These are phyloP conservation scores for Antarctomyces pellizariae DNA, from an alignment of 495 filamentous ascomycete species.

Conservation along the genomic window DNA sequence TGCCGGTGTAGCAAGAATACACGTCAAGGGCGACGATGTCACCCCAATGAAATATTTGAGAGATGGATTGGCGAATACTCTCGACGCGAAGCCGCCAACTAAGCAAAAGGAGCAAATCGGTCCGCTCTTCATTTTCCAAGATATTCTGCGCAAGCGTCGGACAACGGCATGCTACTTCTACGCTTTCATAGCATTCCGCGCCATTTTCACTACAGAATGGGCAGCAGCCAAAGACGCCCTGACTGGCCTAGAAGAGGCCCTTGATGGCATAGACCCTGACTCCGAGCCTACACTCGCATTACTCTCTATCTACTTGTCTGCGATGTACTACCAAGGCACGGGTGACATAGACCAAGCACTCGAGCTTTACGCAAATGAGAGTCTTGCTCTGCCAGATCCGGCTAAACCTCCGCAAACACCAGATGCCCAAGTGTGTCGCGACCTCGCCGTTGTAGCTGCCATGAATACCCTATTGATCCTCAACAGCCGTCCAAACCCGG, in stretches of 20 bases:
- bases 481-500: conserved; percentile 31
- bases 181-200: conserved; percentile 22
- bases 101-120: conserved; percentile 19
- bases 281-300: conserved; percentile 16
- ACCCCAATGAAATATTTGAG: conserved; percentile 44
- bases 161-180: conserved; percentile 22
- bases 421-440: conserved; percentile 32
- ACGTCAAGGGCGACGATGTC: conserved; percentile 37
- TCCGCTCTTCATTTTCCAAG: too few species aligned
- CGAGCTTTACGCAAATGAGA: conserved; percentile 33
- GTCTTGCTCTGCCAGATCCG: conserved; percentile 25
- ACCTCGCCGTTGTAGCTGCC: conserved; percentile 52
- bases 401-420: conserved; percentile 16
- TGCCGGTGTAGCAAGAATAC: conserved; percentile 43
- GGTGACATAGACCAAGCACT: conserved; percentile 46
- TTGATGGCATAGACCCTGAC: too few species aligned
- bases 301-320: conserved; percentile 42
- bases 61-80: conserved; percentile 35
- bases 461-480: conserved; percentile 72
- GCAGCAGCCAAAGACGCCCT: conserved; percentile 19
- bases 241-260: conserved; percentile 15
- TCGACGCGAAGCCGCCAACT: conserved; percentile 28
- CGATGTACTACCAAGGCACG: conserved; percentile 54
- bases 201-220: conserved; percentile 23
- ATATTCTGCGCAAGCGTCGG: too few species aligned